A percentile compares a stretch with the other conserved stretches of the same genome.
Evolutionary conservation across 2,329 filamentous ascomycete genomes (phyloP).

Genomic region (Fusarium odoratissimum): DNA sequence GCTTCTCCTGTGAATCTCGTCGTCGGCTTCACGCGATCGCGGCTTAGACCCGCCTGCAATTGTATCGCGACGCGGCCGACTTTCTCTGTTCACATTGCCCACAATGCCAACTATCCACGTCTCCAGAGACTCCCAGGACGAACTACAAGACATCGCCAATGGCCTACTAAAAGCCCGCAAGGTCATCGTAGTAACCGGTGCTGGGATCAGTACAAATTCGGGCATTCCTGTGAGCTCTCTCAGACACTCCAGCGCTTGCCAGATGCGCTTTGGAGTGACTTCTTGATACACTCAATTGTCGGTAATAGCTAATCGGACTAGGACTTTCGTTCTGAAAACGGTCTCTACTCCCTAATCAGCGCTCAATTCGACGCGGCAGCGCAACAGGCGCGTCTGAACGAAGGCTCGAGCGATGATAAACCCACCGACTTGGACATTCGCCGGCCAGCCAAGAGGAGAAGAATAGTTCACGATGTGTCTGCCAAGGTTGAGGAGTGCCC

Average conservation of each 20-base stretch:
- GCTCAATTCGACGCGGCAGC: conserved; percentile 70
- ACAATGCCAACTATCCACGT: conserved; percentile 71
- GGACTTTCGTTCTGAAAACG: conserved; percentile 80
- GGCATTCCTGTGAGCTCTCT: conserved; percentile 71
- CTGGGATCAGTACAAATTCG: conserved; percentile 80
- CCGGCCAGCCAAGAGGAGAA: conserved; percentile 50
- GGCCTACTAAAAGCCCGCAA: conserved; percentile 72
- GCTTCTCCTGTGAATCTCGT: conserved; percentile 3
- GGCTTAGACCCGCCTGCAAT: conserved; percentile 24
- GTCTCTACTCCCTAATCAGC: conserved; percentile 78
- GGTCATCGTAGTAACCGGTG: conserved; percentile 77
- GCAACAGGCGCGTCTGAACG: conserved; percentile 48
- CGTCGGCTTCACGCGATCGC: conserved; percentile 38
- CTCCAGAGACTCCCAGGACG: conserved; percentile 60
- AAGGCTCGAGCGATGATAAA: conserved; percentile 39
- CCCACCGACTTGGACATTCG: conserved; percentile 28
- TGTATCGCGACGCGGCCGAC: conserved; percentile 44
- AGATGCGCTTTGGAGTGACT: conserved; percentile 3
- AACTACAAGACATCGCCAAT: conserved; percentile 74
- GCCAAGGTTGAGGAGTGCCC: conserved; percentile 16
- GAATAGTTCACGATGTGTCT: conserved; percentile 43
- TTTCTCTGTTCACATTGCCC: conserved; percentile 18
- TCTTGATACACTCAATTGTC: neutral
- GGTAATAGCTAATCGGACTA: conserved; percentile 47
- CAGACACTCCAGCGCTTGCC: conserved; percentile 16